Percentiles rank a stretch among this genome's conserved stretches.
phyloP scores from a whole-genome alignment of 1,284 basidiomycete species.

The Phellinidium pouzarii region DNA sequence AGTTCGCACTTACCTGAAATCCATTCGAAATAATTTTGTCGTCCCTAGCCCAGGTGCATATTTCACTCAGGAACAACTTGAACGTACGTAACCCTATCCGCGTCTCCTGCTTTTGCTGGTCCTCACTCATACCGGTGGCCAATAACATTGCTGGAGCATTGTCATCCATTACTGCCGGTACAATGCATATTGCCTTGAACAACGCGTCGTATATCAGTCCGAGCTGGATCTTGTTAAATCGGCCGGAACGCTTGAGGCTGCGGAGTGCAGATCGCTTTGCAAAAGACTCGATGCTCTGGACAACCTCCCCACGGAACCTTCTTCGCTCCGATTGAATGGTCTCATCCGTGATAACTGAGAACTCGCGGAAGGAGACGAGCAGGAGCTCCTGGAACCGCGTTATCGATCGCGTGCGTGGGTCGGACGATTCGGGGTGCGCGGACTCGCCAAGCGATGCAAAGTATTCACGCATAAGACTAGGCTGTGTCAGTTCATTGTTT shows the following conservation, averaged over 20 bases:
- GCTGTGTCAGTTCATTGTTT: background rate
- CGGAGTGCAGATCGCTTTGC: constrained; percentile 92
- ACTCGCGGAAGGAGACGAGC: constrained; percentile 95
- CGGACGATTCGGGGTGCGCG: constrained; percentile 85
- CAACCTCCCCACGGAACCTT: constrained; percentile 85
- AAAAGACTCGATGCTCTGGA: constrained; percentile 92
- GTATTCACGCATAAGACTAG: constrained; percentile 87
- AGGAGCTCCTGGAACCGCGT: constrained; percentile 98
- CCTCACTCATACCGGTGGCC: constrained; percentile 45
- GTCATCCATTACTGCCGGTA: constrained; percentile 51
- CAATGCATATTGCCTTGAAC: constrained; percentile 81
- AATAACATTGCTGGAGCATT: constrained; percentile 41
- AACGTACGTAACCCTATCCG: constrained; percentile 86
- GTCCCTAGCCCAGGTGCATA: constrained; percentile 94
- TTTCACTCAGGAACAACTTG: constrained; percentile 83
- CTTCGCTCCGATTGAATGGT: constrained; percentile 86
- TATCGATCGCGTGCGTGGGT: constrained; percentile 89
- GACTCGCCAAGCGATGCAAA: constrained; percentile 92
- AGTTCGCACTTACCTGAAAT: constrained; percentile 58
- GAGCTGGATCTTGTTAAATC: constrained; percentile 87
- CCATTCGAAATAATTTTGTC: constrained; percentile 92
- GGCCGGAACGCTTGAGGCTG: constrained; percentile 77
- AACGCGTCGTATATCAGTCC: constrained; percentile 87
- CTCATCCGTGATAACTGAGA: constrained; percentile 94
- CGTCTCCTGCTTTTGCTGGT: constrained; percentile 81